phyloP scores from a whole-genome alignment of 177 flowering plant genomes.

The Tripterygium wilfordii region DNA sequence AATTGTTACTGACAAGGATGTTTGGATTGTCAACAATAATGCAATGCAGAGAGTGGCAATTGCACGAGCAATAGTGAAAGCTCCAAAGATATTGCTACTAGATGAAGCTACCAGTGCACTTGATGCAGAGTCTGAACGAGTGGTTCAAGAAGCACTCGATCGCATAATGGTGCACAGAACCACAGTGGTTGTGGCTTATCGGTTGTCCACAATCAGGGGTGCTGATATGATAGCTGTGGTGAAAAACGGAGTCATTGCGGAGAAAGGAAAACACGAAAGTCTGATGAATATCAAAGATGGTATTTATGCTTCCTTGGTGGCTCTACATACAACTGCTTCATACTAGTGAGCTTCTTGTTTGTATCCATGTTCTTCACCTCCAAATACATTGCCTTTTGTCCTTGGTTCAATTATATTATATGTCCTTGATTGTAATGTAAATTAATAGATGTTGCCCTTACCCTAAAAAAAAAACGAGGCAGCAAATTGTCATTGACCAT shows the following conservation, averaged over 20 bases:
- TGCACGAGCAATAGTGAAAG: conserved; percentile 22
- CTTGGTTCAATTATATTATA: no score
- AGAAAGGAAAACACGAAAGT: conserved; percentile 28
- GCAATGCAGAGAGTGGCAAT: conserved; percentile 34
- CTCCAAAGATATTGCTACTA: conserved; percentile 21
- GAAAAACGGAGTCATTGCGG: conserved; percentile 25
- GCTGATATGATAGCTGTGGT: conserved; percentile 23
- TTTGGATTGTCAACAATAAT: no score
- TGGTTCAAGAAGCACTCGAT: conserved; percentile 27
- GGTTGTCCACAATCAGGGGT: conserved; percentile 18
- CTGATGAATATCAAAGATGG: conserved; percentile 19
- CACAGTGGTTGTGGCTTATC: conserved; percentile 25
- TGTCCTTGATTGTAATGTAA: no score
- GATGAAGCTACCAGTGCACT: conserved; percentile 35
- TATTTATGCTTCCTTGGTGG: conserved; percentile 23
- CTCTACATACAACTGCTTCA: conserved; percentile 13
- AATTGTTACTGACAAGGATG: no score
- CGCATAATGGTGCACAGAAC: conserved; percentile 13
- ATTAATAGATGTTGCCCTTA: no score
- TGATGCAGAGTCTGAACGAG: conserved; percentile 22
- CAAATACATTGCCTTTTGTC: background rate
- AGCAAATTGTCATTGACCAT: no score
- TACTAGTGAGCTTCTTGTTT: background rate
- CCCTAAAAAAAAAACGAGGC: no score
- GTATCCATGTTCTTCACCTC: background rate